Conservation (phyloP, 345 rosid genomes). For the Sisymbrium irio region DNA sequence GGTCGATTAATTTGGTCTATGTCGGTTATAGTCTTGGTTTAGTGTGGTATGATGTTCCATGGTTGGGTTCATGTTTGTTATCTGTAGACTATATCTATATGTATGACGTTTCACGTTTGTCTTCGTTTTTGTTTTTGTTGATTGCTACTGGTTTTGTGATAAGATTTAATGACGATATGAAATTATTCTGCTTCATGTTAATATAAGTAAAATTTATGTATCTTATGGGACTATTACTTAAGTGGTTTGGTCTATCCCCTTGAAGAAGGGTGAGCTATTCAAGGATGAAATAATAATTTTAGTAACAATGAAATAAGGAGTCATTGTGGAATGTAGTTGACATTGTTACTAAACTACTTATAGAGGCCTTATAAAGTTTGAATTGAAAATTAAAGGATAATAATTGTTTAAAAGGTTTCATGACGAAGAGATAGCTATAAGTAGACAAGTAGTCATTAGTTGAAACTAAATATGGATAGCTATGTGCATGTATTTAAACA, state of each 20-base stretch:
- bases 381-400: background rate
- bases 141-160: background rate
- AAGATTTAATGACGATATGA: background rate
- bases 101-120: too few relatives aligned
- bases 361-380: background rate
- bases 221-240: constrained; percentile 1
- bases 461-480: background rate
- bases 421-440: background rate
- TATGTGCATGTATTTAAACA: background rate
- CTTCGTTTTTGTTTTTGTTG: background rate
- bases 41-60: background rate
- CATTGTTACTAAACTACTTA: constrained; percentile 7
- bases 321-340: constrained; percentile 9
- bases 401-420: background rate
- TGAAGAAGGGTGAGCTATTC: background rate
- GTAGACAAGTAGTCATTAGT: too few relatives aligned
- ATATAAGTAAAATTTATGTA: background rate
- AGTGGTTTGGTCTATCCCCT: constrained; percentile 5
- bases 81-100: too few relatives aligned
- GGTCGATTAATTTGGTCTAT: background rate
- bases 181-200: background rate
- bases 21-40: background rate
- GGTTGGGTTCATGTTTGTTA: background rate
- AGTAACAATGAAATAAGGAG: background rate
- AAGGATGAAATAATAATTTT: background rate